phyloP scores from a whole-genome alignment of 2,329 filamentous ascomycete species.

The Trichoderma sp. region DNA sequence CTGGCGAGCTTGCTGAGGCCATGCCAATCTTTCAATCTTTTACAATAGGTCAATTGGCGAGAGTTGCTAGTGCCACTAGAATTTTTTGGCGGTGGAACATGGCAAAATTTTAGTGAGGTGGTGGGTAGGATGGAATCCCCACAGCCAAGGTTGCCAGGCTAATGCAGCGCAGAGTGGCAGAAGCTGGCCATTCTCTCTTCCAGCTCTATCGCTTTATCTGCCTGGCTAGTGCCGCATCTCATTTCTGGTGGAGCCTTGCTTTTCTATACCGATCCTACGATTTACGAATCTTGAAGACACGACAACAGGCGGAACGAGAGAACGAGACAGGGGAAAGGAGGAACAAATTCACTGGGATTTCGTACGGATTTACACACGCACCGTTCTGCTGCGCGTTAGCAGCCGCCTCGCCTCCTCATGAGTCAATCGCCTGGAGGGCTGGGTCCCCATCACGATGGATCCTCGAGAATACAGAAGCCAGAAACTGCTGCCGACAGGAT shows the following conservation, averaged over 20 bases:
- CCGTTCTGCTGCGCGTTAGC: neutral
- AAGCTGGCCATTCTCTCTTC: neutral
- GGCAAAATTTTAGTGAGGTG: constrained; percentile 43
- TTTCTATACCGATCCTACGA: neutral
- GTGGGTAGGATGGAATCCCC: constrained; percentile 9
- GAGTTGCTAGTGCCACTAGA: constrained; percentile 19
- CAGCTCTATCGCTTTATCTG: neutral
- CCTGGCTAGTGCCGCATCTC: neutral
- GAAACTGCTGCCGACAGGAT: constrained; percentile 65
- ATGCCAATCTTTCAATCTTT: constrained; percentile 20
- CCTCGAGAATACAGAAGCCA: constrained; percentile 56
- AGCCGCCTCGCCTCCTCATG: constrained; percentile 39
- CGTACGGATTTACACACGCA: neutral
- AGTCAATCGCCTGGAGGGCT: constrained; percentile 53
- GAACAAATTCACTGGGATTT: neutral
- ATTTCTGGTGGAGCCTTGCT: neutral
- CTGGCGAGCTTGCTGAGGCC: constrained; percentile 18
- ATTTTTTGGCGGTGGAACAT: constrained; percentile 48
- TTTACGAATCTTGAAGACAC: neutral
- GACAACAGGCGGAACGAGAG: neutral
- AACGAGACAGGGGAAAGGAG: neutral
- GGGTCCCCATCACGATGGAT: constrained; percentile 57
- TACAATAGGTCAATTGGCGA: constrained; percentile 3
- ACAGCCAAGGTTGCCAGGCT: neutral
- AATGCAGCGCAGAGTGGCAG: neutral